A percentile compares a stretch with the other conserved stretches of the same genome.
Conservation (phyloP, 805 yeast genomes). For the Lipomyces chichibuensis region DNA sequence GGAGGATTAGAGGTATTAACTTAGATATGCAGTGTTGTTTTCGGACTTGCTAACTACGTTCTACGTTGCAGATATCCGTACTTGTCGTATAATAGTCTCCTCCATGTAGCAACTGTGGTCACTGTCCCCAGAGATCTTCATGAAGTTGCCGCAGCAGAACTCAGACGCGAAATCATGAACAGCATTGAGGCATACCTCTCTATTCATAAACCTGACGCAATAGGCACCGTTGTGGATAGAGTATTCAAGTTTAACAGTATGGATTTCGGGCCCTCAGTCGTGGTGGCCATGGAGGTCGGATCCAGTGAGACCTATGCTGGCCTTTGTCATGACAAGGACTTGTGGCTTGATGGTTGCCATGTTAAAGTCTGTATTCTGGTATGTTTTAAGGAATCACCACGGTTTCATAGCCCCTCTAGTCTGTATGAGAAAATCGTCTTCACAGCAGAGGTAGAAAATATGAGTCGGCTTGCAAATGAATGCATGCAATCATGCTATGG, state of each 20-base stretch:
- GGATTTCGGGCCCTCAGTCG: not conserved
- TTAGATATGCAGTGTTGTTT: not conserved
- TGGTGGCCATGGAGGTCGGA: constrained; percentile 1
- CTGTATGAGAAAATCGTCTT: not conserved
- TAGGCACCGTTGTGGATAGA: not conserved
- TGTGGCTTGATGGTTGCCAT: constrained; percentile 5
- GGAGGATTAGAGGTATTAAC: constrained; percentile 4
- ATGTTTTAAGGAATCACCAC: constrained; percentile 1
- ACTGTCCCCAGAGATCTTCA: constrained; percentile 6
- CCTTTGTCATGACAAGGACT: not conserved
- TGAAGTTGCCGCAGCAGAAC: not conserved
- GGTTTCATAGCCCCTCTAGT: not conserved
- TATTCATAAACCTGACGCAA: not conserved
- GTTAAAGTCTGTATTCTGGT: not conserved
- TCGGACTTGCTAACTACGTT: not conserved
- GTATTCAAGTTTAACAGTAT: constrained; percentile 1
- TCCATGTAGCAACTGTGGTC: constrained; percentile 1
- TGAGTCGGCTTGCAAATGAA: not conserved
- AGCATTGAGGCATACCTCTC: constrained; percentile 2
- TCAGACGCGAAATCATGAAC: constrained; percentile 3
- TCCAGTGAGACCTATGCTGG: constrained; percentile 4
- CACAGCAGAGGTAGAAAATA: not conserved
- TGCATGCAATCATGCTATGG: not conserved
- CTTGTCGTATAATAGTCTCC: constrained; percentile 1
- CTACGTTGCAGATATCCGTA: not conserved